phyloP scores from a whole-genome alignment of 2,329 filamentous ascomycete species.

The Ophiostoma australiae region DNA sequence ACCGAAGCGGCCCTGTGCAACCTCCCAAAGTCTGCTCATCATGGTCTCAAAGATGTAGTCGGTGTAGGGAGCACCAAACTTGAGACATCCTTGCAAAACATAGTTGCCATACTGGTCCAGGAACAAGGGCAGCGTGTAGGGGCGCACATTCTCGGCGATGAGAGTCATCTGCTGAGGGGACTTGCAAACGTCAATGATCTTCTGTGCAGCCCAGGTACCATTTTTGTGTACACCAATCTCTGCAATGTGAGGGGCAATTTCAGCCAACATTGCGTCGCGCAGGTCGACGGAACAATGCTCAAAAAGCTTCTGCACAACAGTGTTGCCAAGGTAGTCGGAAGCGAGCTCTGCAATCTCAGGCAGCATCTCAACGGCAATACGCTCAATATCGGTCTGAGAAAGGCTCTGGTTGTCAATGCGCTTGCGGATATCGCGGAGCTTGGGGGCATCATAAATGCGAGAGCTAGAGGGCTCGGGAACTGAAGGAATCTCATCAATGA shows the following conservation, averaged over 20 bases:
- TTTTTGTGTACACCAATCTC: constrained; percentile 99
- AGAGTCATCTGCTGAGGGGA: constrained; percentile 74
- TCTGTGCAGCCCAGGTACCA: constrained; percentile 97
- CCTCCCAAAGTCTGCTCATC: constrained; percentile 89
- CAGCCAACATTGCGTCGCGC: constrained; percentile 82
- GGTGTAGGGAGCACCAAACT: constrained; percentile 83
- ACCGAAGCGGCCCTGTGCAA: constrained; percentile 88
- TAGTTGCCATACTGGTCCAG: constrained; percentile 98
- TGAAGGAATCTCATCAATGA: constrained; percentile 78
- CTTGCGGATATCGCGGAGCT: constrained; percentile 92
- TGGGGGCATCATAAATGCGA: constrained; percentile 86
- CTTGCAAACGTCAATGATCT: constrained; percentile 96
- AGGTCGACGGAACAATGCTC: constrained; percentile 89
- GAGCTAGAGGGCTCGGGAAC: constrained; percentile 84
- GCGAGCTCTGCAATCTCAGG: constrained; percentile 92
- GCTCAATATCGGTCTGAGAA: constrained; percentile 81
- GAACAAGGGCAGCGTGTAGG: constrained; percentile 87
- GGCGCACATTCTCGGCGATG: constrained; percentile 77
- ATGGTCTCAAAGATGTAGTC: constrained; percentile 98
- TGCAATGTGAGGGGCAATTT: constrained; percentile 86
- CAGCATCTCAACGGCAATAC: constrained; percentile 87
- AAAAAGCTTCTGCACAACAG: constrained; percentile 98
- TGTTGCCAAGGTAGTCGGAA: constrained; percentile 96
- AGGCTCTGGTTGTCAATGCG: constrained; percentile 93
- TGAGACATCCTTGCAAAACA: constrained; percentile 90